Evolutionary conservation across 2,329 filamentous ascomycete species (phyloP).

Genomic region (Aspergillus ochraceus): DNA sequence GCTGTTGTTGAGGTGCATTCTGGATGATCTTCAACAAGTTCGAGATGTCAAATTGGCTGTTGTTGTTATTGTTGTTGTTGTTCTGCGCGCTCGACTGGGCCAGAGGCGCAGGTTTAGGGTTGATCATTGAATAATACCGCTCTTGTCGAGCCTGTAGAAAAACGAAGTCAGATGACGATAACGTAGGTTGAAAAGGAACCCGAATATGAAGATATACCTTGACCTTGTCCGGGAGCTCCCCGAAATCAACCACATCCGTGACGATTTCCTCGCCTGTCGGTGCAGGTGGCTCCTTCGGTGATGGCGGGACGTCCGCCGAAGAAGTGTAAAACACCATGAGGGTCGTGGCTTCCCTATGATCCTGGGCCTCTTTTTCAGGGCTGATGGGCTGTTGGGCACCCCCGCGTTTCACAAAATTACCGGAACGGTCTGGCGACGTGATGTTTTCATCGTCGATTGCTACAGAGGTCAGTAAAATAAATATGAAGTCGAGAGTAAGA

Average conservation of each 20-base stretch:
- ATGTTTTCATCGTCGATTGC: slow-evolving; percentile 43
- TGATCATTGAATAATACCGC: slow-evolving; percentile 40
- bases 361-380: slow-evolving; percentile 44
- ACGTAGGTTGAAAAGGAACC: background rate
- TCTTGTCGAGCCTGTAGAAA: slow-evolving; percentile 39
- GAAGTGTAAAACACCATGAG: slow-evolving; percentile 51
- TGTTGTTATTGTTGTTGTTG: no score
- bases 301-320: slow-evolving; percentile 45
- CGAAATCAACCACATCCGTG: slow-evolving; percentile 41
- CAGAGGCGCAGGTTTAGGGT: slow-evolving; percentile 29
- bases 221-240: slow-evolving; percentile 42
- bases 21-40: slow-evolving; percentile 44
- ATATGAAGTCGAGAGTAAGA: background rate
- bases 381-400: slow-evolving; percentile 42
- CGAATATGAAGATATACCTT: slow-evolving; percentile 30
- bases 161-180: slow-evolving; percentile 11
- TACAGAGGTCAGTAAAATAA: slow-evolving; percentile 17
- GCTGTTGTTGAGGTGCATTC: slow-evolving; percentile 31
- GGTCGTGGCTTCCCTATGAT: slow-evolving; percentile 48
- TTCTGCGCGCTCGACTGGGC: slow-evolving; percentile 24
- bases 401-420: slow-evolving; percentile 45
- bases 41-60: slow-evolving; percentile 38
- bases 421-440: slow-evolving; percentile 31
- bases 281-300: slow-evolving; percentile 48
- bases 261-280: slow-evolving; percentile 37